A percentile compares a stretch with the other conserved stretches of the same genome.
These are phyloP conservation scores for Lolium rigidum DNA, from an alignment of 176 grass and related monocot species.

Conservation along the genomic window DNA sequence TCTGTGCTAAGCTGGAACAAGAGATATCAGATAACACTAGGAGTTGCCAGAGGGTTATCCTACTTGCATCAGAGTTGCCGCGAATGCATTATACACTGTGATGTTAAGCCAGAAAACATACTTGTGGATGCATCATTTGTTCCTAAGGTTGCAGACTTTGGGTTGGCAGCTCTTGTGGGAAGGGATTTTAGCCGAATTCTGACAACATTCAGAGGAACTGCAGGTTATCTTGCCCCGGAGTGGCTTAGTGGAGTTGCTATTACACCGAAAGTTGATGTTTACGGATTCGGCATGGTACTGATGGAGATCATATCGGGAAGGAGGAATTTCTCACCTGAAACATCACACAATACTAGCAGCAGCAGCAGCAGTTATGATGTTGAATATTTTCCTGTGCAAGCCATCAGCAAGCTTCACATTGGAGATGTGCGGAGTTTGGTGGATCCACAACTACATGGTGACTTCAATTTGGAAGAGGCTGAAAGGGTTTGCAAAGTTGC, in stretches of 20 bases:
- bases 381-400: slow-evolving; percentile 17
- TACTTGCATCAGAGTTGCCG: not conserved
- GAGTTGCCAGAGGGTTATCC: not conserved
- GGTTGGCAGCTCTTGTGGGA: slow-evolving; percentile 37
- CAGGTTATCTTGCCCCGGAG: not conserved
- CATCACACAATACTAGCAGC: not conserved
- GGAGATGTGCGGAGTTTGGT: not conserved
- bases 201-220: not conserved
- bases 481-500: slow-evolving; percentile 16
- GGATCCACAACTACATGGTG: slow-evolving; percentile 2
- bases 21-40: not conserved
- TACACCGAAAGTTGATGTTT: not conserved
- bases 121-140: slow-evolving; percentile 44
- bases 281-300: slow-evolving; percentile 2
- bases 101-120: slow-evolving; percentile 61
- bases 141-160: slow-evolving; percentile 74
- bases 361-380: not conserved
- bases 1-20: not conserved
- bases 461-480: slow-evolving; percentile 4
- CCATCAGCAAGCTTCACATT: not conserved
- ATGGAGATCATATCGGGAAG: slow-evolving; percentile 1
- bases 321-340: slow-evolving; percentile 5
- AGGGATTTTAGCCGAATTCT: not conserved
- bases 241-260: not conserved
- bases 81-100: slow-evolving; percentile 50